A percentile compares a stretch with the other conserved stretches of the same genome.
These are phyloP conservation scores for Drechslerella dactyloides DNA, from an alignment of 2,329 filamentous ascomycete genomes.

Conservation along the genomic window DNA sequence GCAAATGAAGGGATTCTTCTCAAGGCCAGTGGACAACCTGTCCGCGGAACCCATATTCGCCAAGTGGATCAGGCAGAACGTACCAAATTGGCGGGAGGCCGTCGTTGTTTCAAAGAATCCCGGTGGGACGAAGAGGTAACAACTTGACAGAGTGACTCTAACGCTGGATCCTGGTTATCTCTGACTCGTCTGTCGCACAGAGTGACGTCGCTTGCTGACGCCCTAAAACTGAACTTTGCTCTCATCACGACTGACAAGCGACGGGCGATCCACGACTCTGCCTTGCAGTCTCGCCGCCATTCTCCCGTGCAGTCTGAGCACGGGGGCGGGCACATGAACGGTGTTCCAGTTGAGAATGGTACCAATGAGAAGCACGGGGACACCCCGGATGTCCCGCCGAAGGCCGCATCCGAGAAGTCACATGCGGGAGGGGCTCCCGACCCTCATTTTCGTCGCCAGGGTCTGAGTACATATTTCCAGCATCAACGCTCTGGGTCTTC, in stretches of 20 bases:
- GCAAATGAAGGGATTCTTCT: conserved; percentile 99
- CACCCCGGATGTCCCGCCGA: conserved; percentile 19
- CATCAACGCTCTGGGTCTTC: conserved; percentile 48
- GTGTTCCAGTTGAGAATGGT: conserved; percentile 10
- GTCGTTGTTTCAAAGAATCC: conserved; percentile 99
- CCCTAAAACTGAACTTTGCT: conserved; percentile 95
- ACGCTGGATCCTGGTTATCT: background rate
- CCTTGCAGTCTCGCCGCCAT: conserved; percentile 54
- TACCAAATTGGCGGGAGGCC: conserved; percentile 84
- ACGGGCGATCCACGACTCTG: conserved; percentile 59
- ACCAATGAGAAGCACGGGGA: conserved; percentile 33
- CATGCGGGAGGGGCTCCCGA: conserved; percentile 17
- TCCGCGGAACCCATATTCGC: conserved; percentile 94
- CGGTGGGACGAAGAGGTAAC: conserved; percentile 81
- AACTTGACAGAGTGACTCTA: background rate
- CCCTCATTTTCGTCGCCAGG: conserved; percentile 54
- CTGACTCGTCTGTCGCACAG: conserved; percentile 57
- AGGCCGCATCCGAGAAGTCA: conserved; percentile 36
- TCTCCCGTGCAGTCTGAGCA: conserved; percentile 53
- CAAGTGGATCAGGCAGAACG: conserved; percentile 90
- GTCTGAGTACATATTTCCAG: conserved; percentile 42
- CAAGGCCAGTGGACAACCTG: conserved; percentile 95
- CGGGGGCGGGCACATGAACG: conserved; percentile 56
- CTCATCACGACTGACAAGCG: conserved; percentile 87
- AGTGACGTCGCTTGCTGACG: conserved; percentile 93